Evolutionary conservation across 768 basidiomycete genomes (phyloP).

Genomic region (Phlebiopsis gigantea): DNA sequence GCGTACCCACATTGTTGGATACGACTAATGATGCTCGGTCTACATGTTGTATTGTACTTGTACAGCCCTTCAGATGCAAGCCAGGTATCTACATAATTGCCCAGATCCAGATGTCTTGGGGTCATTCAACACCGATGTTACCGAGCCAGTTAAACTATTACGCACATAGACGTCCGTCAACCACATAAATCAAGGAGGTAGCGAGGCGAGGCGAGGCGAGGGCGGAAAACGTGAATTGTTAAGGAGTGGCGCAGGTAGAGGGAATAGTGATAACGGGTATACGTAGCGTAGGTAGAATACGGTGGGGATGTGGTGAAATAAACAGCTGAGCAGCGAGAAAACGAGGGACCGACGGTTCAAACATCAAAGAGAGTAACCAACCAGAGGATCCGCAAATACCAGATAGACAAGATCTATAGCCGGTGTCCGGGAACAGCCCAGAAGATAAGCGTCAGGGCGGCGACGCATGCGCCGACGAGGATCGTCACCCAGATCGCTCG

Average conservation of each 20-base stretch:
- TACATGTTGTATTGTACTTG: constrained; percentile 4
- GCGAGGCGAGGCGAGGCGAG: constrained; percentile 1
- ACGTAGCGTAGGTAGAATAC: not conserved
- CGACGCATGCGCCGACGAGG: constrained; percentile 70
- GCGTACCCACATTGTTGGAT: not conserved
- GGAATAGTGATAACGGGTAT: constrained; percentile 15
- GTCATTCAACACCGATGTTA: not conserved
- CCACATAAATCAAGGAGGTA: constrained; percentile 8
- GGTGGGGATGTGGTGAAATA: not conserved
- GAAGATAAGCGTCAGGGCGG: constrained; percentile 85
- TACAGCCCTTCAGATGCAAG: not conserved
- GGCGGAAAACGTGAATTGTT: constrained; percentile 1
- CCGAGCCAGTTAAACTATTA: not conserved
- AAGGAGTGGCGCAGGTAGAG: constrained; percentile 14
- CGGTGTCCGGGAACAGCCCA: constrained; percentile 95
- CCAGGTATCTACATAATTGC: not conserved
- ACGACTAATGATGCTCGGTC: not conserved
- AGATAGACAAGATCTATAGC: constrained; percentile 38
- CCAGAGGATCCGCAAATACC: not conserved
- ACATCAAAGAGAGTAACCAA: constrained; percentile 1
- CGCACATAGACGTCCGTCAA: constrained; percentile 13
- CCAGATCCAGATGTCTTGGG: not conserved
- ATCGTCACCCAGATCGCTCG: constrained; percentile 89
- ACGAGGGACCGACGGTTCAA: not conserved
- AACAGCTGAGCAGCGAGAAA: not conserved